Percentiles rank a stretch among this genome's conserved stretches.
Conservation (phyloP, 768 basidiomycete species). For the Boletus rubroflammeus region DNA sequence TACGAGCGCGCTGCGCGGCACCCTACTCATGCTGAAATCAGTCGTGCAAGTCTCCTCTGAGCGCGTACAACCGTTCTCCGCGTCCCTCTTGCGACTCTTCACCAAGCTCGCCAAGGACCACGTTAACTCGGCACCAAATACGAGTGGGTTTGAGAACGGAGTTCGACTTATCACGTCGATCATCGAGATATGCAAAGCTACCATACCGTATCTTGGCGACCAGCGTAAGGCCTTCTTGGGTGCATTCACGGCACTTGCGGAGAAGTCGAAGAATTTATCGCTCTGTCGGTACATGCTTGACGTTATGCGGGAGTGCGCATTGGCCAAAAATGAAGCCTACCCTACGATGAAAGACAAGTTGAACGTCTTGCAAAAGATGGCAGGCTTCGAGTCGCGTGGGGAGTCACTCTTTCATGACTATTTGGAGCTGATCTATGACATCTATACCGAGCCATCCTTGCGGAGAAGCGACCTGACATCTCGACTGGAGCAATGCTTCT, state of each 20-base stretch:
- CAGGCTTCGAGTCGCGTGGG: slow-evolving; percentile 71
- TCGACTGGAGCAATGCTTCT: slow-evolving; percentile 88
- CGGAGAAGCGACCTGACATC: slow-evolving; percentile 92
- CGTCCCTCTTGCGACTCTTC: slow-evolving; percentile 76
- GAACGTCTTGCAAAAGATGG: slow-evolving; percentile 84
- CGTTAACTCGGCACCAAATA: slow-evolving; percentile 49
- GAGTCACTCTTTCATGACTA: slow-evolving; percentile 81
- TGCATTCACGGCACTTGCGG: slow-evolving; percentile 75
- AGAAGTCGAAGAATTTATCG: slow-evolving; percentile 78
- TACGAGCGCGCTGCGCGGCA: slow-evolving; percentile 67
- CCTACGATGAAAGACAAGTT: slow-evolving; percentile 97
- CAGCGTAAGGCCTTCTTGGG: slow-evolving; percentile 79
- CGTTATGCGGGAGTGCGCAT: slow-evolving; percentile 85
- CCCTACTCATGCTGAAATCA: slow-evolving; percentile 82
- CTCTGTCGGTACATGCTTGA: slow-evolving; percentile 86
- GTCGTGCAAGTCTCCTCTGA: slow-evolving; percentile 78
- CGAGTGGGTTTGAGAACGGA: slow-evolving; percentile 51
- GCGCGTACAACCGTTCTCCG: slow-evolving; percentile 76
- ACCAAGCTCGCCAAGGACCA: slow-evolving; percentile 88
- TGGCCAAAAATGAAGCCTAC: slow-evolving; percentile 78
- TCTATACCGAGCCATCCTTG: slow-evolving; percentile 83
- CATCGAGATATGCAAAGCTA: slow-evolving; percentile 80
- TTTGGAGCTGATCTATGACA: slow-evolving; percentile 86
- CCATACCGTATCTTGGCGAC: slow-evolving; percentile 81
- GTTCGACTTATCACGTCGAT: slow-evolving; percentile 71